Percentiles rank a stretch among this genome's conserved stretches.
phyloP scores from a whole-genome alignment of 192 early-diverging fungal genomes.

The Backusella circina region DNA sequence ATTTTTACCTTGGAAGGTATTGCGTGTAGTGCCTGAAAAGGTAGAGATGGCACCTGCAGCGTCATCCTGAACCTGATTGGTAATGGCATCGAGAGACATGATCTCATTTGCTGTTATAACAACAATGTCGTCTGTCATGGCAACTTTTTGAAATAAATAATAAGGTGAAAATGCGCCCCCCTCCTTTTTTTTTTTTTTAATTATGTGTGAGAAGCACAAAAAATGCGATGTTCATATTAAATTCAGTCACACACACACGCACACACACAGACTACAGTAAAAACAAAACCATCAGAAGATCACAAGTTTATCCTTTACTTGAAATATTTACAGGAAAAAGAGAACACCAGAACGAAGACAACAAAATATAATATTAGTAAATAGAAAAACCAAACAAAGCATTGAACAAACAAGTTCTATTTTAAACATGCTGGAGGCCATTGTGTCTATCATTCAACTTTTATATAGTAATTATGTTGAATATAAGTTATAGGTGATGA shows the following conservation, averaged over 20 bases:
- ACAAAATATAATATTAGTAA: no score
- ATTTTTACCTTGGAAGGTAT: constrained; percentile 76
- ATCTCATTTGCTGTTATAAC: constrained; percentile 37
- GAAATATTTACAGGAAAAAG: not conserved
- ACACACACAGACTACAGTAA: no score
- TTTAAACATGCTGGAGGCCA: not conserved
- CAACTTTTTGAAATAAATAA: not conserved
- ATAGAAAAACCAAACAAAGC: no score
- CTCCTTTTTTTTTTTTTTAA: not conserved
- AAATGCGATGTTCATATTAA: not conserved
- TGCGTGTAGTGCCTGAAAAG: constrained; percentile 85
- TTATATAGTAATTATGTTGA: not conserved
- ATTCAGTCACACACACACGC: not conserved
- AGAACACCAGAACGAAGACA: not conserved
- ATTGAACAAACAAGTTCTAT: not conserved
- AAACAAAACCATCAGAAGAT: no score
- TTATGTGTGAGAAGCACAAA: not conserved
- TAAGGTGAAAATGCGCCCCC: not conserved
- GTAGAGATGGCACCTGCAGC: constrained; percentile 84
- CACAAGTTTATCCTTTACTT: not conserved
- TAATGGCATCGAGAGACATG: constrained; percentile 50
- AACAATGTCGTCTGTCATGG: not conserved
- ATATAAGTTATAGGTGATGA: no score
- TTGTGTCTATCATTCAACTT: not conserved
- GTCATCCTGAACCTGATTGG: constrained; percentile 61